Base-by-base conservation (phyloP, 2,329 filamentous ascomycete genomes). In the Beauveria rudraprayagi region DNA sequence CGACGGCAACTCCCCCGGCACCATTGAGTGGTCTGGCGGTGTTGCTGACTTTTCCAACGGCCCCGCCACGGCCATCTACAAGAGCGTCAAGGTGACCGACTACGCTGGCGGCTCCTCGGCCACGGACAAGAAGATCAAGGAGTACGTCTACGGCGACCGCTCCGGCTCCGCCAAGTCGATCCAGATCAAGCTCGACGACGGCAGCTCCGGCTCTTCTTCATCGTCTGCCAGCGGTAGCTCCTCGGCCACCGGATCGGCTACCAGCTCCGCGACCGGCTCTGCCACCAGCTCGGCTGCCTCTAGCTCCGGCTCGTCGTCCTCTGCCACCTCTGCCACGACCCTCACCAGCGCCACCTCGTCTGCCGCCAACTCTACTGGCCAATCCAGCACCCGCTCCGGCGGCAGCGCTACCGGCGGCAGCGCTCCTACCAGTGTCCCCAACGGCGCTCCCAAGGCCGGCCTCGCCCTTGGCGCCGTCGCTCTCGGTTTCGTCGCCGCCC, bases 21-120 rank as follows among this genome's bases (percentile, higher is more conserved):
- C 91, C 43, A 88, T 92, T 63, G 67, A 82, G 63, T 88, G 86
- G 85, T 83, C 84, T 61, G 88, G 87, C 65, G 88, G 88, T 63
- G 85, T 86, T 70, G 67, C 82, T 66, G 73, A 83, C 70, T 84
- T 83, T 69, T 67, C 66, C 65, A 65, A 81, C 66, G 80, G 72
- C 63, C 82, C 83, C 62, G 83, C 82, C 75, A 69, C 72, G 59
- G 83, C 76, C 68, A 80, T 80, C 77, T 85, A 85, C 80, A 77
- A 83, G 77, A 78, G 74, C 69, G 70, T 85, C 66, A 78, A 71
- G 65, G 79, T 85, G 64, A 69, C 73, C 66, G 82, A 85, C 75
- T 83, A 80, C 73, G 76, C 76, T 69, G 81, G 82, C 70, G 78
- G 78, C 64, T 69, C 72, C 60, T 73, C 74, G 56, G 68, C 76